These are phyloP conservation scores for Linnemannia schmuckeri DNA, from an alignment of 192 early-diverging fungal genomes.

Conservation along the genomic window DNA sequence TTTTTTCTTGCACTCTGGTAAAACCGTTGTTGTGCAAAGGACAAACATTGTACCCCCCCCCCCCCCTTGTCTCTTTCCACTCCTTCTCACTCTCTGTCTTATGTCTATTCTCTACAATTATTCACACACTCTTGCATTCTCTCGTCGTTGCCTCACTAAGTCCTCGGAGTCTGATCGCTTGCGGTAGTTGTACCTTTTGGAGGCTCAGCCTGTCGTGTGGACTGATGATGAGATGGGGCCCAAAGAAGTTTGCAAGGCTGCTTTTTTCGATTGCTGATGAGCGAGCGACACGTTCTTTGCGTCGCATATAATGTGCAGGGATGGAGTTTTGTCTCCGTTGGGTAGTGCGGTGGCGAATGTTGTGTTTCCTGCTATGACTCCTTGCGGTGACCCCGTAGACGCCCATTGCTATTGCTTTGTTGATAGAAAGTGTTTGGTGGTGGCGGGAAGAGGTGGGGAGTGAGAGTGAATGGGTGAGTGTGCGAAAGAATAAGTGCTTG, in stretches of 20 bases:
- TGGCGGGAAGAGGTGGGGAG: not conserved
- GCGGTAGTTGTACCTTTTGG: not conserved
- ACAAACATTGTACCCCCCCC: not conserved
- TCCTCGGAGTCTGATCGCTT: not conserved
- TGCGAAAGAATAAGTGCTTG: no score
- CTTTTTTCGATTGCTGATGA: not conserved
- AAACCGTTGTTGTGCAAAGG: not conserved
- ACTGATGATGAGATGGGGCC: conserved; percentile 1
- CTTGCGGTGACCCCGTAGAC: conserved; percentile 3
- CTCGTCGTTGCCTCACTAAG: not conserved
- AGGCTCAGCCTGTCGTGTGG: not conserved
- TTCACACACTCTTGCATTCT: not conserved
- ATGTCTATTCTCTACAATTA: not conserved
- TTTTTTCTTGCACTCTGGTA: not conserved
- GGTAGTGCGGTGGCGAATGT: not conserved
- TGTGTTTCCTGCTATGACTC: not conserved
- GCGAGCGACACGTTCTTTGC: conserved; percentile 38
- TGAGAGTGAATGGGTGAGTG: not conserved
- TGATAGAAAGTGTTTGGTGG: not conserved
- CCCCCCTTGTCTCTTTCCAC: not conserved
- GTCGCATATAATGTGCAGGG: conserved; percentile 13
- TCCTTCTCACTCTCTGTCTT: not conserved
- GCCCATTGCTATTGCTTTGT: conserved; percentile 3
- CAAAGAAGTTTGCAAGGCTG: not conserved
- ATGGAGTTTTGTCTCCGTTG: not conserved